Conservation (phyloP, 2,329 filamentous ascomycete species). For the Fusarium sp. region DNA sequence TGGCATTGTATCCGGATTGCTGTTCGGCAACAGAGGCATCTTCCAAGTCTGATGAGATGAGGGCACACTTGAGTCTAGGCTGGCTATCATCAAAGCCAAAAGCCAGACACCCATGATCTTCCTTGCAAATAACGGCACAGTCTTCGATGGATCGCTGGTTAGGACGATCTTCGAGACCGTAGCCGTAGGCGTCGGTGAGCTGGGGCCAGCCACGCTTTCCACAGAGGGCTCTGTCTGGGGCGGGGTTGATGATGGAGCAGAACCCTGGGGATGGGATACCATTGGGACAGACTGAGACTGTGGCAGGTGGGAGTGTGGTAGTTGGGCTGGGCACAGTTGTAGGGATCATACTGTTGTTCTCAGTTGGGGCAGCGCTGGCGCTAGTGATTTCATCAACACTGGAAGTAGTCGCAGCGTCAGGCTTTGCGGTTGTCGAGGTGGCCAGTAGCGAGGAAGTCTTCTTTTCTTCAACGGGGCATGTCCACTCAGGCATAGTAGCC, state of each 20-base stretch:
- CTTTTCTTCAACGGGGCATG: constrained; percentile 1
- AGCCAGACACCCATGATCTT: constrained; percentile 11
- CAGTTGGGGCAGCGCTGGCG: background rate
- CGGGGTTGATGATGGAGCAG: constrained; percentile 5
- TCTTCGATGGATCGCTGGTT: constrained; percentile 25
- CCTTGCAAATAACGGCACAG: constrained; percentile 32
- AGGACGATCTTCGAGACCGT: background rate
- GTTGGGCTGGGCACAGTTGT: background rate
- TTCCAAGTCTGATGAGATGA: constrained; percentile 4
- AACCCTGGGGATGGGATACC: constrained; percentile 24
- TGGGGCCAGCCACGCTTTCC: constrained; percentile 13
- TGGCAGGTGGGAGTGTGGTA: background rate
- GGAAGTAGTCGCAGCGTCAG: background rate
- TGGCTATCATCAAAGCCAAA: constrained; percentile 20
- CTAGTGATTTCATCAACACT: background rate
- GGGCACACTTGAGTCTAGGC: constrained; percentile 4
- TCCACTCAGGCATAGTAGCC: constrained; percentile 7
- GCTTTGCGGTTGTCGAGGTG: background rate
- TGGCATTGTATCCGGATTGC: background rate
- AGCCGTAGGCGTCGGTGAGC: constrained; percentile 8
- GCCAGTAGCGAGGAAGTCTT: constrained; percentile 1
- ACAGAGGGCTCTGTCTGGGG: constrained; percentile 11
- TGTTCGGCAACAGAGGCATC: constrained; percentile 1
- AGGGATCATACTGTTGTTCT: background rate
- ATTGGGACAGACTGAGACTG: constrained; percentile 2